A percentile compares a stretch with the other conserved stretches of the same genome.
Evolutionary conservation across 768 basidiomycete genomes (phyloP).

Genomic region (Lactarius quietus): DNA sequence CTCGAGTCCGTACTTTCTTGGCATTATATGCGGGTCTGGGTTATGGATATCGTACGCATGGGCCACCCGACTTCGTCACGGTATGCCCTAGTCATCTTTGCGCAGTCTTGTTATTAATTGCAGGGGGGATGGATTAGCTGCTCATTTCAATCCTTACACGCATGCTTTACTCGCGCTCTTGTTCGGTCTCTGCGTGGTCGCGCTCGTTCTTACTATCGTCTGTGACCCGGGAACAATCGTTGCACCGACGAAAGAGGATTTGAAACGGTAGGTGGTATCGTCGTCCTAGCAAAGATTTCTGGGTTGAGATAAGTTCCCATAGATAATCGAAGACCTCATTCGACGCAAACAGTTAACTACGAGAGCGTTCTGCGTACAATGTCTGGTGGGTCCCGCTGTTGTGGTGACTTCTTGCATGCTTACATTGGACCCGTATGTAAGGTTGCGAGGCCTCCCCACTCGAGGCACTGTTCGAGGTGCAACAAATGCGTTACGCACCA

Average conservation of each 20-base stretch:
- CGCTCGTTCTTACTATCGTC: not conserved
- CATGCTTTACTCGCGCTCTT: not conserved
- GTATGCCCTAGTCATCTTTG: not conserved
- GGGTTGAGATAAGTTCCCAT: not conserved
- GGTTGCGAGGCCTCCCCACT: not conserved
- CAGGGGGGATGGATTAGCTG: not conserved
- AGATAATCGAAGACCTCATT: conserved; percentile 10
- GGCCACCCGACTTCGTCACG: conserved; percentile 10
- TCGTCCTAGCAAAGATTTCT: not conserved
- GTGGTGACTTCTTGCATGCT: not conserved
- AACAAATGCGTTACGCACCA: conserved; percentile 10
- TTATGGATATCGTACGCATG: conserved; percentile 8
- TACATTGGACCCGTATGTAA: not conserved
- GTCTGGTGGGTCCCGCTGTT: not conserved
- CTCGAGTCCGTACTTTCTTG: not conserved
- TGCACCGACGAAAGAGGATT: not conserved
- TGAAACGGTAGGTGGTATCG: conserved; percentile 3
- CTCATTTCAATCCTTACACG: not conserved
- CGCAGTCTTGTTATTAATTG: not conserved
- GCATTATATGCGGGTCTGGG: not conserved
- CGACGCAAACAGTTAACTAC: not conserved
- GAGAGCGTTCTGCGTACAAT: conserved; percentile 3
- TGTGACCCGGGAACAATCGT: conserved; percentile 12
- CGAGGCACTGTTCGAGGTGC: conserved; percentile 8
- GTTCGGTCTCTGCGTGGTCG: not conserved